These are phyloP conservation scores for Coemansia sp. DNA, from an alignment of 192 early-diverging fungal species.

Conservation along the genomic window DNA sequence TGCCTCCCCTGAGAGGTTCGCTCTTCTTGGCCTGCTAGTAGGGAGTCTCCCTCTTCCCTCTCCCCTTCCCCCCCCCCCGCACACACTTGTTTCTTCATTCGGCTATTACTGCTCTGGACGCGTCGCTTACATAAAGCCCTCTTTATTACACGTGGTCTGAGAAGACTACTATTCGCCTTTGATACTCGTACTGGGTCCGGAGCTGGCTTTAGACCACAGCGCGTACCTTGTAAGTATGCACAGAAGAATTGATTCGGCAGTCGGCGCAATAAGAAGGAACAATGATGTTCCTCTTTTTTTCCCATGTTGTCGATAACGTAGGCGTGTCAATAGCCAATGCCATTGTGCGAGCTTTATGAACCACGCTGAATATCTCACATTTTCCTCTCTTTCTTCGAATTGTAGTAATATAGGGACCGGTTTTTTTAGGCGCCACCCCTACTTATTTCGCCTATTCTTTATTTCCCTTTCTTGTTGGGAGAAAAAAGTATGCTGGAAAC, in stretches of 20 bases:
- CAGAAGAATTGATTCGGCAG: not conserved
- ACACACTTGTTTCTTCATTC: not conserved
- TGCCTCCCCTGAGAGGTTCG: too few species aligned
- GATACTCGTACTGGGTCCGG: not conserved
- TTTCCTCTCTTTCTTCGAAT: slow-evolving; percentile 4
- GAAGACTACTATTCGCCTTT: too few species aligned
- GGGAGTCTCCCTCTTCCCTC: not conserved
- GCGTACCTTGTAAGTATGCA: not conserved
- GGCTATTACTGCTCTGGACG: not conserved
- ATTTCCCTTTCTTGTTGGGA: not conserved
- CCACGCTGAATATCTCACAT: not conserved
- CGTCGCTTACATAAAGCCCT: not conserved
- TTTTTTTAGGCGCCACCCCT: not conserved
- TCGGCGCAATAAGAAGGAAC: too few species aligned
- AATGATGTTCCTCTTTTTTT: not conserved
- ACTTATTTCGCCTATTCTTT: not conserved
- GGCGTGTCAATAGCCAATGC: not conserved
- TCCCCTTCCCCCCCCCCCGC: not conserved
- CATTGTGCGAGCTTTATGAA: slow-evolving; percentile 4
- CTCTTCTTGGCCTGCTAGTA: too few species aligned
- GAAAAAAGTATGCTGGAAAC: not conserved
- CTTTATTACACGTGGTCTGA: not conserved
- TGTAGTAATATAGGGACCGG: slow-evolving; percentile 10
- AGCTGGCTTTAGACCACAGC: slow-evolving; percentile 3
- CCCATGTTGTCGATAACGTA: not conserved